phyloP scores from a whole-genome alignment of 345 rosid species.

The Turritis glabra region DNA sequence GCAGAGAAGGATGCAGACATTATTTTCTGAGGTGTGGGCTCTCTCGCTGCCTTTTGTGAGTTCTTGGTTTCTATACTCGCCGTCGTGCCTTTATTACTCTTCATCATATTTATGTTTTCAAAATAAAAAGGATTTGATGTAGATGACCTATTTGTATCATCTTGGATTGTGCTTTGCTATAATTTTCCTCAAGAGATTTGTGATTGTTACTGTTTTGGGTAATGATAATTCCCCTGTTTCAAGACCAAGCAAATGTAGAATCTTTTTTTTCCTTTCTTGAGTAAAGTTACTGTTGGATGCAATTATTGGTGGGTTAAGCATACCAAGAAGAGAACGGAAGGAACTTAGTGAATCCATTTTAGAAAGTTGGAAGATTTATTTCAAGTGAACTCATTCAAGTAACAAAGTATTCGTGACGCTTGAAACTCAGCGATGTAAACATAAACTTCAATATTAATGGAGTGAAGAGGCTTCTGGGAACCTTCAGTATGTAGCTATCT shows the following conservation, averaged over 20 bases:
- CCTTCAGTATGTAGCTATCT: not conserved
- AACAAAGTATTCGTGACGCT: not conserved
- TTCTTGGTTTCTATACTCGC: slow-evolving; percentile 13
- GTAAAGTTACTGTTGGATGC: not conserved
- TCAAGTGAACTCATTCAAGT: not conserved
- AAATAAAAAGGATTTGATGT: slow-evolving; percentile 36
- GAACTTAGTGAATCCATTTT: not conserved
- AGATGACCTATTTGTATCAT: slow-evolving; percentile 38
- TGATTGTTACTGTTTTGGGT: slow-evolving; percentile 19
- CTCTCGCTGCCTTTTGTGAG: slow-evolving; percentile 26
- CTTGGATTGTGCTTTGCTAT: slow-evolving; percentile 35
- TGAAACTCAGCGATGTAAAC: not conserved
- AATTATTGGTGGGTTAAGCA: not conserved
- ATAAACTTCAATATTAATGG: not conserved
- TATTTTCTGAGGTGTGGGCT: slow-evolving; percentile 57
- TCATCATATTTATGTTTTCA: slow-evolving; percentile 11
- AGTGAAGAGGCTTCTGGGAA: not conserved
- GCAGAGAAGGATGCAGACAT: slow-evolving; percentile 75
- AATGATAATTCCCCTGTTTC: slow-evolving; percentile 14
- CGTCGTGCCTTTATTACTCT: not conserved
- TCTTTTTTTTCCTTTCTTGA: slow-evolving; percentile 8
- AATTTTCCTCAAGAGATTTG: slow-evolving; percentile 25
- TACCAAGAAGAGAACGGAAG: not conserved
- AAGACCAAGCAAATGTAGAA: slow-evolving; percentile 1
- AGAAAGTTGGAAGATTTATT: not conserved